These are phyloP conservation scores for Ilex aquifolium DNA, from an alignment of 257 asterid genomes.

Conservation along the genomic window DNA sequence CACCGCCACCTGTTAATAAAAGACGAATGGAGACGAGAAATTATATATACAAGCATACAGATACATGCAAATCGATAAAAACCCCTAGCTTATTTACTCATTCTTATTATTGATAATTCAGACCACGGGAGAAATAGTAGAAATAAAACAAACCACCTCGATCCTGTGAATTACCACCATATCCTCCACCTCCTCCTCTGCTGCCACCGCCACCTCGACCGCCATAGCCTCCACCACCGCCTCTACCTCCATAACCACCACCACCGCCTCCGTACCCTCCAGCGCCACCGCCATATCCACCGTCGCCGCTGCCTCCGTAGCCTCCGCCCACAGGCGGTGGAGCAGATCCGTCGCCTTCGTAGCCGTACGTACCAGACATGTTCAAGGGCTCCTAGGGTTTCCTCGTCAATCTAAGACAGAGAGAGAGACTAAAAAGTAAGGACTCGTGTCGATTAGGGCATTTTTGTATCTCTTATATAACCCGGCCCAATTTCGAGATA, in stretches of 20 bases:
- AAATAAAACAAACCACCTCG: slow-evolving; percentile 35
- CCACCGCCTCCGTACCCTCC: slow-evolving; percentile 26
- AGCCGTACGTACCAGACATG: slow-evolving; percentile 46
- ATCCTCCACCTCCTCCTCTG: slow-evolving; percentile 45
- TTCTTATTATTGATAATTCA: not conserved
- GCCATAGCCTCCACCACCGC: slow-evolving; percentile 32
- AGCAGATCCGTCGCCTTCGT: slow-evolving; percentile 79
- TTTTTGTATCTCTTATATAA: too few relatives aligned
- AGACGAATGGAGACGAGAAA: not conserved
- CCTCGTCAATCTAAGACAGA: too few relatives aligned
- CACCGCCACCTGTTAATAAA: slow-evolving; percentile 26
- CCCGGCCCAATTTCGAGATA: too few relatives aligned
- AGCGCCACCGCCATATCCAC: slow-evolving; percentile 44
- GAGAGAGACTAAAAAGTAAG: too few relatives aligned
- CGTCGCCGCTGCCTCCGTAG: slow-evolving; percentile 36
- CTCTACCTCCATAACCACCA: slow-evolving; percentile 36
- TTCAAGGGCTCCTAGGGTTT: slow-evolving; percentile 1
- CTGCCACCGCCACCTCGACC: slow-evolving; percentile 21
- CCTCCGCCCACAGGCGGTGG: slow-evolving; percentile 40
- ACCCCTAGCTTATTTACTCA: not conserved
- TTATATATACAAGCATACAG: not conserved
- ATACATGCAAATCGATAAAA: not conserved
- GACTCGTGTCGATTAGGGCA: too few relatives aligned
- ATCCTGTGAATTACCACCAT: slow-evolving; percentile 39
- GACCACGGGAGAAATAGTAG: not conserved